A percentile compares a stretch with the other conserved stretches of the same genome.
These are phyloP conservation scores for Taxillus chinensis DNA, from an alignment of 164 flowering plant species.

Conservation along the genomic window DNA sequence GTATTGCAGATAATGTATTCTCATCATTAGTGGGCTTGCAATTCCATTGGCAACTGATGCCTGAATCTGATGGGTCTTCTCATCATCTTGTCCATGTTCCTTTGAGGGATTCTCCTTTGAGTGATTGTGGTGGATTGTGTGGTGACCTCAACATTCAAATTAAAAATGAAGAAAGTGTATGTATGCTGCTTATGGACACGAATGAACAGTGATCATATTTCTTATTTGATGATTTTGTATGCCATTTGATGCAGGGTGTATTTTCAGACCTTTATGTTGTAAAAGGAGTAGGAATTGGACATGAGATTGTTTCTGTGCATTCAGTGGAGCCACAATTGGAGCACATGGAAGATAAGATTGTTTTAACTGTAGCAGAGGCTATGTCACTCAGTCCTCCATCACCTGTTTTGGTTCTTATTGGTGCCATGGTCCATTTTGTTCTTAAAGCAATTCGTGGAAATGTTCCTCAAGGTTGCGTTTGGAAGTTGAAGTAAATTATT, in stretches of 20 bases:
- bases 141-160: slow-evolving; percentile 74
- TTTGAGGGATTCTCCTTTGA: slow-evolving; percentile 79
- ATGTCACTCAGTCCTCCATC: slow-evolving; percentile 95
- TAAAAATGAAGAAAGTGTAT: slow-evolving; percentile 74
- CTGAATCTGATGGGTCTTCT: slow-evolving; percentile 42
- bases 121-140: slow-evolving; percentile 84
- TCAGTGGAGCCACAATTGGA: slow-evolving; percentile 57
- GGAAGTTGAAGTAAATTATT: too few species aligned
- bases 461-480: slow-evolving; percentile 55
- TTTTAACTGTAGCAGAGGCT: slow-evolving; percentile 88
- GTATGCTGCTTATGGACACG: slow-evolving; percentile 13
- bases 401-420: slow-evolving; percentile 72
- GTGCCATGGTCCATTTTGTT: slow-evolving; percentile 53
- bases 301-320: slow-evolving; percentile 70
- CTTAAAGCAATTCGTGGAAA: slow-evolving; percentile 72
- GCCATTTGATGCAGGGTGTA: slow-evolving; percentile 48
- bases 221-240: slow-evolving; percentile 1
- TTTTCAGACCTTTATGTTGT: slow-evolving; percentile 75
- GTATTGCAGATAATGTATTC: slow-evolving; percentile 74
- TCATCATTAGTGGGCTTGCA: slow-evolving; percentile 86
- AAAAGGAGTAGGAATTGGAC: slow-evolving; percentile 77
- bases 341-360: slow-evolving; percentile 58
- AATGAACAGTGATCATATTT: not conserved
- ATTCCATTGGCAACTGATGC: slow-evolving; percentile 72
- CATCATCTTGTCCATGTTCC: slow-evolving; percentile 90